These are phyloP conservation scores for Lotmaria passim DNA, from an alignment of 208 protist genomes.

Conservation along the genomic window DNA sequence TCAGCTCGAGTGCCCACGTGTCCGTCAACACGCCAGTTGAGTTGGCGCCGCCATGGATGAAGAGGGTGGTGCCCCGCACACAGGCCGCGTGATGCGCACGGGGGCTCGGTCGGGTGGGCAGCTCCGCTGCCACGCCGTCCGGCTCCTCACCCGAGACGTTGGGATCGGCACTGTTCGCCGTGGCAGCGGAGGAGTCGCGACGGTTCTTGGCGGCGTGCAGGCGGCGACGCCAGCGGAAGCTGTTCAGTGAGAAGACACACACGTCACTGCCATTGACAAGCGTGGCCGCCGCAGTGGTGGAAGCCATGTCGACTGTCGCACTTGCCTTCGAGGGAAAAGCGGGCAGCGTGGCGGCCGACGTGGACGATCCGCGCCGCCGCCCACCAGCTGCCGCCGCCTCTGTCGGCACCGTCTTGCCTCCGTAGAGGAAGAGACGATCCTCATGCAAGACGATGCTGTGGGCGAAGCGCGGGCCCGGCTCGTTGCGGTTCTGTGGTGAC, in stretches of 20 bases:
- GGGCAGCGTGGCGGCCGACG: too few relatives aligned
- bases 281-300: constrained; percentile 20
- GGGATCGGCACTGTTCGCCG: neutral
- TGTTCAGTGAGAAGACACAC: constrained; percentile 66
- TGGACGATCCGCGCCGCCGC: constrained; percentile 18
- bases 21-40: constrained; percentile 48
- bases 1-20: constrained; percentile 76
- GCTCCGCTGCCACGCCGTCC: neutral
- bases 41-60: constrained; percentile 70
- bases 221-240: constrained; percentile 47
- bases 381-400: constrained; percentile 9
- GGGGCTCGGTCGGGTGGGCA: constrained; percentile 22
- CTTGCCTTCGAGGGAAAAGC: neutral
- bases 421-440: constrained; percentile 78
- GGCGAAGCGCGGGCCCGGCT: constrained; percentile 66
- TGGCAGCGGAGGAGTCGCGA: neutral
- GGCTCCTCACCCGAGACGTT: neutral
- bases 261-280: constrained; percentile 21
- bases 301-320: neutral
- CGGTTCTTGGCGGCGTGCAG: constrained; percentile 12
- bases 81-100: constrained; percentile 75
- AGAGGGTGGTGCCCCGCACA: constrained; percentile 57
- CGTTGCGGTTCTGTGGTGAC: constrained; percentile 49
- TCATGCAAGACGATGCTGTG: constrained; percentile 78
- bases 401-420: constrained; percentile 53